A percentile compares a stretch with the other conserved stretches of the same genome.
phyloP scores from a whole-genome alignment of 164 flowering plant genomes.

The Echeveria elegans region DNA sequence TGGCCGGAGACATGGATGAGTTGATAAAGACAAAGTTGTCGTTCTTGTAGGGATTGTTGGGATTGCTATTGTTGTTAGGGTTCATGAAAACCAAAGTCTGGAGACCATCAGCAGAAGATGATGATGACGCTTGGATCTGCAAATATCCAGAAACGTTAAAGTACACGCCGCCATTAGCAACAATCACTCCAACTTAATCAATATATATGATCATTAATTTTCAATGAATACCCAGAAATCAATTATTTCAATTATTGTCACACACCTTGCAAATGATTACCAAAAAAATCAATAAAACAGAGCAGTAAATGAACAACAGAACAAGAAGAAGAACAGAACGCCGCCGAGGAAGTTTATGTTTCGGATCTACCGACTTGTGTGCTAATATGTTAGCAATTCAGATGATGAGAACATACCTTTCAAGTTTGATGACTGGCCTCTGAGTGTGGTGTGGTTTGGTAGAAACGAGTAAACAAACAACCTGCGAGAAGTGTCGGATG shows the following conservation, averaged over 20 bases:
- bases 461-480: neutral
- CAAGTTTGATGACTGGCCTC: neutral
- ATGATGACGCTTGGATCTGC: slow-evolving; percentile 43
- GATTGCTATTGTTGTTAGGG: slow-evolving; percentile 59
- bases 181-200: neutral
- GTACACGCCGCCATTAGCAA: slow-evolving; percentile 68
- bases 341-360: too few relatives aligned
- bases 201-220: neutral
- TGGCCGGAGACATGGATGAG: slow-evolving; percentile 32
- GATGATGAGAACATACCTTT: neutral
- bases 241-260: neutral
- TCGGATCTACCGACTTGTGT: neutral
- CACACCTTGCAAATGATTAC: neutral
- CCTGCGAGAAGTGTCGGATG: neutral
- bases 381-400: too few relatives aligned
- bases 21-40: slow-evolving; percentile 1
- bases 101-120: slow-evolving; percentile 35
- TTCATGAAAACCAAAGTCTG: slow-evolving; percentile 93
- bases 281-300: neutral
- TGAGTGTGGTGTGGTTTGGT: too few relatives aligned
- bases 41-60: slow-evolving; percentile 16
- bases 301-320: neutral
- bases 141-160: slow-evolving; percentile 48
- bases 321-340: too few relatives aligned
- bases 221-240: neutral